Percentiles rank a stretch among this genome's conserved stretches.
Conservation (phyloP, 768 basidiomycete genomes). For the Podaxis sp. region DNA sequence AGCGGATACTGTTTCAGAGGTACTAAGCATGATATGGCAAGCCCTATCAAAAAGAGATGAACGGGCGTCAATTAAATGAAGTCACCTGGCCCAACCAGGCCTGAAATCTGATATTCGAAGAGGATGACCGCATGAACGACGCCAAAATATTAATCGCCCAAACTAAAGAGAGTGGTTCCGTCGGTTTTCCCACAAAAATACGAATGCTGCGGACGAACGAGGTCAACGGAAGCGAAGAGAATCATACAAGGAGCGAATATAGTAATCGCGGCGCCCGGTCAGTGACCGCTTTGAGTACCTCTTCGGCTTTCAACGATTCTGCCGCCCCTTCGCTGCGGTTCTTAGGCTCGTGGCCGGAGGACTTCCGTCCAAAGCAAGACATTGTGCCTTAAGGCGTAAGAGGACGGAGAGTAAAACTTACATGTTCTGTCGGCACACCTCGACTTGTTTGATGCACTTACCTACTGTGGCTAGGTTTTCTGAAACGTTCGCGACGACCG, state of each 20-base stretch:
- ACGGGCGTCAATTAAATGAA: background rate
- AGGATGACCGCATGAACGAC: background rate
- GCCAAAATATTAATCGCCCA: background rate
- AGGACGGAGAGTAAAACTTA: no score
- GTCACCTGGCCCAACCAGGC: background rate
- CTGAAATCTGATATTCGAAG: background rate
- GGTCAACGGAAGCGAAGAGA: background rate
- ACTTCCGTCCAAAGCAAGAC: no score
- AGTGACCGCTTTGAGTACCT: background rate
- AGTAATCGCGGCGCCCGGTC: background rate
- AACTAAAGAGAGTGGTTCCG: background rate
- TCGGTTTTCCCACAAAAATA: background rate
- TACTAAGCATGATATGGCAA: background rate
- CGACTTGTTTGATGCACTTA: no score
- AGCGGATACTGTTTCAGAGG: background rate
- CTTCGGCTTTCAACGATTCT: no score
- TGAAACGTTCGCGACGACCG: no score
- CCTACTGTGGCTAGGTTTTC: no score
- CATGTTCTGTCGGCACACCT: no score
- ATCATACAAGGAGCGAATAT: background rate
- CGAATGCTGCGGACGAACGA: background rate
- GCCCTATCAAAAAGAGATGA: background rate
- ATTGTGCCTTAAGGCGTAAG: no score
- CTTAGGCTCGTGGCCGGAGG: no score
- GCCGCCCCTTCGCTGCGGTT: no score